Conservation (phyloP, 1,284 basidiomycete genomes). For the Chondrostereum purpureum region DNA sequence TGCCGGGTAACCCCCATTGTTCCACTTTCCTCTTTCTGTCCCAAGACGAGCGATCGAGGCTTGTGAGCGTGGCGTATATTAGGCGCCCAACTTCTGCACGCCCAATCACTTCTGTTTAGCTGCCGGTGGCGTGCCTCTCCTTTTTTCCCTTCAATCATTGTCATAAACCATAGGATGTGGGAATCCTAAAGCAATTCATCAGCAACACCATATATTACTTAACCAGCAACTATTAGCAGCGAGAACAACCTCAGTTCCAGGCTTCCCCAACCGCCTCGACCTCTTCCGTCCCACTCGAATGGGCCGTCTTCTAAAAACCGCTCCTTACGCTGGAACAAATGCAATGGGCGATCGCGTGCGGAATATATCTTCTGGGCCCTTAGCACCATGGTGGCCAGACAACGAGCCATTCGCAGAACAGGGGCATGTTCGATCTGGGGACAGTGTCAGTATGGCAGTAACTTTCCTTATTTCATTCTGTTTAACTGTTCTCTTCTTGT, state of each 20-base stretch:
- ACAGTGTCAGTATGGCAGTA: constrained; percentile 46
- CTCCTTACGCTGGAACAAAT: constrained; percentile 67
- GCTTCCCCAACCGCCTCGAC: constrained; percentile 19
- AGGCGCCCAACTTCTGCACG: no score
- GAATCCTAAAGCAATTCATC: constrained; percentile 29
- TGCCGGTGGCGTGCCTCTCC: constrained; percentile 13
- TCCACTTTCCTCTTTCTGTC: no score
- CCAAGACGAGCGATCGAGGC: no score
- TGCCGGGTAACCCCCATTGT: no score
- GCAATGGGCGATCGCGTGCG: constrained; percentile 68
- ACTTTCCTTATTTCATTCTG: no score
- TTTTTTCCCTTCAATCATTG: constrained; percentile 12
- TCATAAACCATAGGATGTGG: constrained; percentile 56
- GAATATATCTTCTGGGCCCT: constrained; percentile 66
- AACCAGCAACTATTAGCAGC: constrained; percentile 1
- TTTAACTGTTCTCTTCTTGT: neutral
- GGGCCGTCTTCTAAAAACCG: no score
- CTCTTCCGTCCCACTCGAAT: constrained; percentile 17
- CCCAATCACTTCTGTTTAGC: no score
- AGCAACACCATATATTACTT: neutral
- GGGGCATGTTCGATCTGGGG: constrained; percentile 65
- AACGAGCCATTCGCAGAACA: constrained; percentile 74
- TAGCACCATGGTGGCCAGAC: constrained; percentile 75
- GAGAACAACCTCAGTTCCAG: neutral
- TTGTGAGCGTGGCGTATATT: no score